A percentile compares a stretch with the other conserved stretches of the same genome.
Conservation (phyloP, 106 monocot species). For the Allium cepa region DNA sequence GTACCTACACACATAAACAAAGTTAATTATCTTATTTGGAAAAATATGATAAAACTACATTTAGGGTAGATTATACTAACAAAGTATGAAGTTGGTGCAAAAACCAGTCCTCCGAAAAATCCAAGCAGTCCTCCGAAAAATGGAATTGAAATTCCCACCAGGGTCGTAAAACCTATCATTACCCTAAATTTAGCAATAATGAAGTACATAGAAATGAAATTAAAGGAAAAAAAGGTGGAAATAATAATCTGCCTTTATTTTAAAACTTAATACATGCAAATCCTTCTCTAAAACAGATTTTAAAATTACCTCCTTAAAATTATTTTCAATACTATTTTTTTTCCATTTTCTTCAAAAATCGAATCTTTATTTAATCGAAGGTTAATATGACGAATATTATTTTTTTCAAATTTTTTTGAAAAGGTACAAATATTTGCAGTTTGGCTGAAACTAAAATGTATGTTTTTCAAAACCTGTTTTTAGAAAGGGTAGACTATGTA, state of each 20-base stretch:
- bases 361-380: background rate
- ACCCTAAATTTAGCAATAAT: background rate
- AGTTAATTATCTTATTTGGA: background rate
- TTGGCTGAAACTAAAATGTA: background rate
- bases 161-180: background rate
- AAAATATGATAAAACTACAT: background rate
- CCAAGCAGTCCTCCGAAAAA: conserved; percentile 13
- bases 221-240: background rate
- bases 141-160: conserved; percentile 4
- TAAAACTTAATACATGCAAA: background rate
- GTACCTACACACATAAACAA: background rate
- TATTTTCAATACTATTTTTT: too few relatives aligned
- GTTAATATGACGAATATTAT: too few relatives aligned
- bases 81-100: conserved; percentile 14
- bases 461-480: background rate
- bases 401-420: too few relatives aligned
- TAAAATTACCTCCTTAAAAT: too few relatives aligned
- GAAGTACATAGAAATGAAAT: background rate
- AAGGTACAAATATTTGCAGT: background rate
- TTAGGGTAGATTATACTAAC: background rate
- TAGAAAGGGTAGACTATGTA: background rate
- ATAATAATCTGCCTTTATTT: background rate
- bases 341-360: background rate
- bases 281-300: background rate
- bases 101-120: conserved; percentile 13